Evolutionary conservation across 2,329 filamentous ascomycete species (phyloP).

Genomic region (Bipolaris zeicola): DNA sequence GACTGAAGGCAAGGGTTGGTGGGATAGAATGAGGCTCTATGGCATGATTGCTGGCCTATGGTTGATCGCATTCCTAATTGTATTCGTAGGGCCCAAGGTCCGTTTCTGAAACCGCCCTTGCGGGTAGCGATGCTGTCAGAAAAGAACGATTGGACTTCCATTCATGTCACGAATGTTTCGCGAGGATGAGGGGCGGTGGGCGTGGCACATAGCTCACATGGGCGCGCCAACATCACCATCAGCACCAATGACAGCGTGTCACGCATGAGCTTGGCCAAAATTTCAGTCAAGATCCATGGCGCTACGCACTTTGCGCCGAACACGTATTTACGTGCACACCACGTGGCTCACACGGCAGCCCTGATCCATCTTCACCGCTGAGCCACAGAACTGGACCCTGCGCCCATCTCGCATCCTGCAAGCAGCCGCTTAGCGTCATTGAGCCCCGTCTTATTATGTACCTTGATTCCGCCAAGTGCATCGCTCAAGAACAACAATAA

Average conservation of each 20-base stretch:
- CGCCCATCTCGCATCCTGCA: conserved; percentile 27
- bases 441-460: conserved; percentile 15
- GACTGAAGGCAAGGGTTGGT: conserved; percentile 89
- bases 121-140: not conserved
- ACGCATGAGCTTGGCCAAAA: not conserved
- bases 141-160: not conserved
- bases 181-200: not conserved
- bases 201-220: conserved; percentile 1
- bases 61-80: conserved; percentile 76
- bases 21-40: conserved; percentile 82
- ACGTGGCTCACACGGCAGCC: not conserved
- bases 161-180: not conserved
- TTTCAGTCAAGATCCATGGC: conserved; percentile 1
- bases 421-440: conserved; percentile 25
- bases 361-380: conserved; percentile 7
- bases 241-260: conserved; percentile 4
- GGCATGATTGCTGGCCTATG: conserved; percentile 82
- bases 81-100: conserved; percentile 86
- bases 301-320: not conserved
- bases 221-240: not conserved
- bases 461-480: conserved; percentile 2
- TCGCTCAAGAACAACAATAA: conserved; percentile 22
- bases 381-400: conserved; percentile 25
- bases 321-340: conserved; percentile 3
- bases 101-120: conserved; percentile 64